These are phyloP conservation scores for Pichia terricola DNA, from an alignment of 1,139 yeast species.

Conservation along the genomic window DNA sequence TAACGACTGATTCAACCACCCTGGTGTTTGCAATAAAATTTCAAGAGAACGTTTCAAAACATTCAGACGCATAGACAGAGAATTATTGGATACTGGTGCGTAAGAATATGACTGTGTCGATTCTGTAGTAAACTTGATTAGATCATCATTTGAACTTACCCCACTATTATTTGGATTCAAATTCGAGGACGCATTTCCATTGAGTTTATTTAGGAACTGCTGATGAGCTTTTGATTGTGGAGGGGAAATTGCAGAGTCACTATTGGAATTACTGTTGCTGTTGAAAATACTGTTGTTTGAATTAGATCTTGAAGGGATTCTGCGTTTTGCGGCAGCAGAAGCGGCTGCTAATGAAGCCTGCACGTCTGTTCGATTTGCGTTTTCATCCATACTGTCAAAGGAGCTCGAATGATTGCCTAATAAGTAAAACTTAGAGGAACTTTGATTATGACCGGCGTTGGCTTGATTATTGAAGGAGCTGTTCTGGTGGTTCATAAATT, in stretches of 20 bases:
- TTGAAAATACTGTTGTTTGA: background rate
- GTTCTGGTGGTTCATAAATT: conserved; percentile 13
- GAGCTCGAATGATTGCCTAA: conserved; percentile 1
- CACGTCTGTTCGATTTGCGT: too few relatives aligned
- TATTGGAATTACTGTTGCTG: background rate
- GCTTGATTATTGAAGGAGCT: conserved; percentile 7
- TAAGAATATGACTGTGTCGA: conserved; percentile 81
- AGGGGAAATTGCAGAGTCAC: too few relatives aligned
- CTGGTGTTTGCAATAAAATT: conserved; percentile 57
- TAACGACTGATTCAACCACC: conserved; percentile 30
- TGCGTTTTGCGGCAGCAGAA: background rate
- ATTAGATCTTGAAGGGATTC: background rate
- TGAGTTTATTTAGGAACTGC: background rate
- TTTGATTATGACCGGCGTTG: conserved; percentile 2
- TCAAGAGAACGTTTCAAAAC: conserved; percentile 70
- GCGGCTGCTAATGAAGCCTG: too few relatives aligned
- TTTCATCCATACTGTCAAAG: background rate
- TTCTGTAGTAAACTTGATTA: conserved; percentile 52
- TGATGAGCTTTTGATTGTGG: background rate
- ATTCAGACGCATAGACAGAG: conserved; percentile 64
- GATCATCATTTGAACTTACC: conserved; percentile 1
- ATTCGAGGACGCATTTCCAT: background rate
- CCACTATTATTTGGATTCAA: background rate
- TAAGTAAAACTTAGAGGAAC: conserved; percentile 5
- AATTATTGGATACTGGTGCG: conserved; percentile 73